Evolutionary conservation across 768 basidiomycete genomes (phyloP).

Genomic region (Cystobasidium tubakii): DNA sequence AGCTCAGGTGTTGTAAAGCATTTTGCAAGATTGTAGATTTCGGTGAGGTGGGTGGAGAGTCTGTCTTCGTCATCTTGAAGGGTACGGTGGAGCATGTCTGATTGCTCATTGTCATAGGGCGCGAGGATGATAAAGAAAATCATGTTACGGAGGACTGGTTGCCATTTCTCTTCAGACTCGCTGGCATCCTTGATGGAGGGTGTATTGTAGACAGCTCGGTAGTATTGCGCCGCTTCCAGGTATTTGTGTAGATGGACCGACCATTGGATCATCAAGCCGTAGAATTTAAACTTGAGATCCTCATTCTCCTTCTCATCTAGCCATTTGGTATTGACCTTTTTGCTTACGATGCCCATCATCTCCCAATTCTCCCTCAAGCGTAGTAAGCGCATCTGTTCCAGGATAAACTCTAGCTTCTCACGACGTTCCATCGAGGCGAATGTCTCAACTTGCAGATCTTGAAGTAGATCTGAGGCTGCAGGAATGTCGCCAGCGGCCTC

Average conservation of each 20-base stretch:
- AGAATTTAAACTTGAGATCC: conserved; percentile 93
- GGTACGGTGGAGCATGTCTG: conserved; percentile 87
- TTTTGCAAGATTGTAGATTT: conserved; percentile 67
- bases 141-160: conserved; percentile 84
- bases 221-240: conserved; percentile 89
- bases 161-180: conserved; percentile 28
- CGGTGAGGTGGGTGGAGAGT: conserved; percentile 57
- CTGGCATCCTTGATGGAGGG: conserved; percentile 65
- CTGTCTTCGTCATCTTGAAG: conserved; percentile 67
- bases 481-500: conserved; percentile 61
- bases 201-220: conserved; percentile 95
- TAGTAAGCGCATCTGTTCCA: conserved; percentile 93
- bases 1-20: conserved; percentile 87
- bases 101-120: conserved; percentile 92
- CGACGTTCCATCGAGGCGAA: conserved; percentile 96
- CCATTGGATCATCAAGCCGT: conserved; percentile 92
- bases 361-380: conserved; percentile 72
- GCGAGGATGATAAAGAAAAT: conserved; percentile 90
- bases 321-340: conserved; percentile 90
- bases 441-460: conserved; percentile 95
- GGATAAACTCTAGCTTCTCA: conserved; percentile 96
- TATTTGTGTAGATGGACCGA: conserved; percentile 77
- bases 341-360: conserved; percentile 79
- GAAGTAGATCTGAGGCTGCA: conserved; percentile 77
- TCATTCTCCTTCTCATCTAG: conserved; percentile 82